Evolutionary conservation across 1,284 basidiomycete genomes (phyloP).

Genomic region (Schizophyllum amplum): DNA sequence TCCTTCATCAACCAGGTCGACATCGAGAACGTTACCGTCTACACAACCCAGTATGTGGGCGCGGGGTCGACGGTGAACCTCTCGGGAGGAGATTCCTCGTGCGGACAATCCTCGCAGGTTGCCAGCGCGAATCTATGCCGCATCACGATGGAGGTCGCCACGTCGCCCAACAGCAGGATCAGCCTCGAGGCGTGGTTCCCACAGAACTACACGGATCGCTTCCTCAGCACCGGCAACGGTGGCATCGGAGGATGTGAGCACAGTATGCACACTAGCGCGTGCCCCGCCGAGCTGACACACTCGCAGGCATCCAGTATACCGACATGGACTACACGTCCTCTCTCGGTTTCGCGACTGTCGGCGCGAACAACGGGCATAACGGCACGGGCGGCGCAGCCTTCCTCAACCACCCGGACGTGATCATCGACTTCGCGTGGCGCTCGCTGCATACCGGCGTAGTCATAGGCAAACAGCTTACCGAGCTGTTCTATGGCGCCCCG

Average conservation of each 20-base stretch:
- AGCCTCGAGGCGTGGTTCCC: conserved; percentile 11
- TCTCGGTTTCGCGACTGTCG: conserved; percentile 13
- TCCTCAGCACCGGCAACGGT: conserved; percentile 17
- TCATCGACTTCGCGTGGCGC: conserved; percentile 14
- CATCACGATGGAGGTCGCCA: conserved; percentile 6
- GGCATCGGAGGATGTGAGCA: conserved; percentile 19
- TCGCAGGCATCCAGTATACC: conserved; percentile 19
- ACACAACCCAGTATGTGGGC: no score
- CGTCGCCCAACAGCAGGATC: conserved; percentile 2
- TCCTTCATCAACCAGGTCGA: no score
- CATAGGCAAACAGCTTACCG: conserved; percentile 11
- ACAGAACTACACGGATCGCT: conserved; percentile 11
- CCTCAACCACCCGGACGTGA: conserved; percentile 11
- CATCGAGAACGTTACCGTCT: no score
- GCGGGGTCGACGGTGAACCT: no score
- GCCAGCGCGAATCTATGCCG: conserved; percentile 5
- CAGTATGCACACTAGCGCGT: background rate
- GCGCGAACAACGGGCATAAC: conserved; percentile 14
- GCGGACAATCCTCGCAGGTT: no score
- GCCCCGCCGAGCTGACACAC: background rate
- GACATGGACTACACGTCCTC: conserved; percentile 17
- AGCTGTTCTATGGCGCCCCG: conserved; percentile 9
- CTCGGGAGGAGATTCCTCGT: no score
- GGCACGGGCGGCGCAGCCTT: conserved; percentile 10
- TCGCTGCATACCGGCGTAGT: conserved; percentile 11